A percentile compares a stretch with the other conserved stretches of the same genome.
These are phyloP conservation scores for Anisodus tanguticus DNA, from an alignment of 257 asterid genomes.

Conservation along the genomic window DNA sequence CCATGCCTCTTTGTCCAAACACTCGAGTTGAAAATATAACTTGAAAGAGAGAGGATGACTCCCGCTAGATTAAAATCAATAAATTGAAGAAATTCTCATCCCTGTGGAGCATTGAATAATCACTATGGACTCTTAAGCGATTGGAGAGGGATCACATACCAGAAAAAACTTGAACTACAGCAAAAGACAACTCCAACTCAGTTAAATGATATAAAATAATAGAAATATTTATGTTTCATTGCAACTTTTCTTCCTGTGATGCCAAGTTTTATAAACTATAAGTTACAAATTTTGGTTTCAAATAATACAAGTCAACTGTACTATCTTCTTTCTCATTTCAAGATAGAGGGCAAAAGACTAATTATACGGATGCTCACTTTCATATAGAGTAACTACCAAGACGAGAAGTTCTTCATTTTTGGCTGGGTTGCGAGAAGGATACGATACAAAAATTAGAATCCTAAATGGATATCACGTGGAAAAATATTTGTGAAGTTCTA, in stretches of 20 bases:
- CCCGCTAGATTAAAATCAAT: neutral
- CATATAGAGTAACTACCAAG: neutral
- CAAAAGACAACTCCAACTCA: slow-evolving; percentile 8
- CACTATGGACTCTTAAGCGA: slow-evolving; percentile 1
- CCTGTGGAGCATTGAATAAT: neutral
- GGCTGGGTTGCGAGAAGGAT: too few species aligned
- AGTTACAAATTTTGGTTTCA: neutral
- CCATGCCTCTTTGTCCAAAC: neutral
- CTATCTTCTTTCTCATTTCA: slow-evolving; percentile 21
- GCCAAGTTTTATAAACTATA: neutral
- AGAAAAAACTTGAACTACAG: neutral
- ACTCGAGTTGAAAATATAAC: neutral
- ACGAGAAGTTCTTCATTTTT: neutral
- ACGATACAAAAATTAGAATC: too few species aligned
- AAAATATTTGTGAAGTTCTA: too few species aligned
- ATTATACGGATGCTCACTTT: neutral
- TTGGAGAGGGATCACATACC: slow-evolving; percentile 21
- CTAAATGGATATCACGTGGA: too few species aligned
- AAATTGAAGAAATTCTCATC: neutral
- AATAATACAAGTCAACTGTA: neutral
- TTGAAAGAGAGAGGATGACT: neutral
- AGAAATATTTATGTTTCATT: neutral
- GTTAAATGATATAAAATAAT: neutral
- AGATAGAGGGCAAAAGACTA: neutral
- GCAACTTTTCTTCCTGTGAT: slow-evolving; percentile 13